Percentiles rank a stretch among this genome's conserved stretches.
Evolutionary conservation across 768 basidiomycete genomes (phyloP).

Genomic region (Boletus vinaceobasis): DNA sequence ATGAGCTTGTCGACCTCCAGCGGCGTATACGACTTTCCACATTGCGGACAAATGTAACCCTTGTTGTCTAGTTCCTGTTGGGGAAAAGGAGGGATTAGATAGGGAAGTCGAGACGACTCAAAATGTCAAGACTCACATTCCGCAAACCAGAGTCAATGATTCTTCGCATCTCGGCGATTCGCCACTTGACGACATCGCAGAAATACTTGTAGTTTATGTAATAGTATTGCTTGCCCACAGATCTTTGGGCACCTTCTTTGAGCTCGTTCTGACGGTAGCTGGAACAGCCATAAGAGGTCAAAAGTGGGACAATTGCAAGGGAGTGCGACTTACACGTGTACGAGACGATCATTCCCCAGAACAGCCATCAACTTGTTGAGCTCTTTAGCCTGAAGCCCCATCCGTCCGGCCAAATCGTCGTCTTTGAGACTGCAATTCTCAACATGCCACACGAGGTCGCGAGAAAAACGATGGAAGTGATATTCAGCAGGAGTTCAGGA

Average conservation of each 20-base stretch:
- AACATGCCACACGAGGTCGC: conserved; percentile 16
- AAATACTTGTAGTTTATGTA: conserved; percentile 95
- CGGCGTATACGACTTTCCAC: conserved; percentile 77
- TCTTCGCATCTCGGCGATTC: conserved; percentile 87
- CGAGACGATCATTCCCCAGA: conserved; percentile 71
- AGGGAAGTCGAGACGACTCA: neutral
- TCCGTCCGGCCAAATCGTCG: conserved; percentile 87
- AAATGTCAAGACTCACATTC: conserved; percentile 53
- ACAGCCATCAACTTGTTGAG: conserved; percentile 85
- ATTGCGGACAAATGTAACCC: conserved; percentile 94
- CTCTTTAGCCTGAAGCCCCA: conserved; percentile 88
- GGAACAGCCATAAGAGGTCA: conserved; percentile 2
- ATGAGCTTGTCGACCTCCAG: conserved; percentile 84
- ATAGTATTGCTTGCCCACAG: conserved; percentile 88
- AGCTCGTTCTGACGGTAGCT: conserved; percentile 91
- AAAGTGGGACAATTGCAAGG: neutral
- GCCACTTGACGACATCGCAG: conserved; percentile 97
- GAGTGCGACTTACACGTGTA: conserved; percentile 60
- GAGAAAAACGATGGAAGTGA: conserved; percentile 6
- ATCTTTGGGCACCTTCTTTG: conserved; percentile 84
- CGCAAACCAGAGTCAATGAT: conserved; percentile 86
- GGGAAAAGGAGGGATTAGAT: neutral
- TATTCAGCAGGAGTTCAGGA: conserved; percentile 20
- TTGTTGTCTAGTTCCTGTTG: conserved; percentile 90
- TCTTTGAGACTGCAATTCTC: conserved; percentile 71